A percentile compares a stretch with the other conserved stretches of the same genome.
Conservation (phyloP, 2,329 filamentous ascomycete species). For the Penicillium fuscoglaucum region DNA sequence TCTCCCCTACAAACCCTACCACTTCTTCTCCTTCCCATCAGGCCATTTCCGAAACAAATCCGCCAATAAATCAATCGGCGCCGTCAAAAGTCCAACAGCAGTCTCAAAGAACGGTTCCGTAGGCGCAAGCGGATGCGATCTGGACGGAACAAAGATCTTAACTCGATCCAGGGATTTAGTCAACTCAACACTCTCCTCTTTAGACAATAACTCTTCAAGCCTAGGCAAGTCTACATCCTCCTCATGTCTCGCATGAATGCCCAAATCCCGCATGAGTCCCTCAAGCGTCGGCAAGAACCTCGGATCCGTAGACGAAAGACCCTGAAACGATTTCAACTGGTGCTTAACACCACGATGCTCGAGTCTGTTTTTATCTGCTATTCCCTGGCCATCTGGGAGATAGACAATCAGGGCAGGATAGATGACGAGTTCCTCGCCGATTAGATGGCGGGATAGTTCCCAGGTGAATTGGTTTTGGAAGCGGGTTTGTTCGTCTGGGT, state of each 20-base stretch:
- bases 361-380: slow-evolving; percentile 51
- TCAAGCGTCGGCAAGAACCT: slow-evolving; percentile 49
- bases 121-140: slow-evolving; percentile 53
- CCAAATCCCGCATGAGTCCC: slow-evolving; percentile 45
- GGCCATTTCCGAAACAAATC: slow-evolving; percentile 61
- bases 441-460: slow-evolving; percentile 54
- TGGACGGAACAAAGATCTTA: slow-evolving; percentile 55
- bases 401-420: slow-evolving; percentile 57
- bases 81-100: slow-evolving; percentile 54
- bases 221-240: slow-evolving; percentile 51
- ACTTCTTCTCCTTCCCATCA: not conserved
- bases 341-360: slow-evolving; percentile 57
- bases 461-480: slow-evolving; percentile 56
- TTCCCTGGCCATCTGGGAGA: slow-evolving; percentile 45
- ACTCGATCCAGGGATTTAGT: slow-evolving; percentile 51
- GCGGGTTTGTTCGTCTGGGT: slow-evolving; percentile 47
- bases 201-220: slow-evolving; percentile 47
- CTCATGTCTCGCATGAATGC: slow-evolving; percentile 53
- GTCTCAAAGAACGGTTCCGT: slow-evolving; percentile 59
- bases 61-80: slow-evolving; percentile 57
- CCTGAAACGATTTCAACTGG: slow-evolving; percentile 52
- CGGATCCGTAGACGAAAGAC: slow-evolving; percentile 41
- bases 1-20: not conserved
- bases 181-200: slow-evolving; percentile 39
- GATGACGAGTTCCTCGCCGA: slow-evolving; percentile 55